Evolutionary conservation across 441 rosid genomes (phyloP).

Genomic region (Rhodomyrtus psidioides): DNA sequence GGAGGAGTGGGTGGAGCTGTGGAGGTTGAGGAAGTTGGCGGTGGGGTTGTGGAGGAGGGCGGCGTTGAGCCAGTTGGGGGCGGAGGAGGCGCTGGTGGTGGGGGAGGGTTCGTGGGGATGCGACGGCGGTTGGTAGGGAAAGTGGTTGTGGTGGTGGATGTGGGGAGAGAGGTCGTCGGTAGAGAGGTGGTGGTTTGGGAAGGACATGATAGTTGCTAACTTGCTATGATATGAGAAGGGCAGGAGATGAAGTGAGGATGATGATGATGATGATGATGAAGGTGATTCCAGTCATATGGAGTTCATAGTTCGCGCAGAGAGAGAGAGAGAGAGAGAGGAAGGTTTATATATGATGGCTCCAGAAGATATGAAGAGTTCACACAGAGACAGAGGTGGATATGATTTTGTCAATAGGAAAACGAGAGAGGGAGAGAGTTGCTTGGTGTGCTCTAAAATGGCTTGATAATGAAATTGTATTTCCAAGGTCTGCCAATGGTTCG

Average conservation of each 20-base stretch:
- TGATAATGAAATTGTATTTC: neutral
- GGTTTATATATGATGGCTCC: neutral
- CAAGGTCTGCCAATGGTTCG: too few relatives aligned
- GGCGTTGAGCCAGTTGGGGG: neutral
- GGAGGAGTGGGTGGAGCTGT: neutral
- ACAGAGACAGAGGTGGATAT: neutral
- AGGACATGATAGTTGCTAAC: neutral
- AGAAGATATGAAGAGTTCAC: neutral
- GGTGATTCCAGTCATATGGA: neutral
- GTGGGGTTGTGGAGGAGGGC: neutral
- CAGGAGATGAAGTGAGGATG: neutral
- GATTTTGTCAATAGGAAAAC: neutral
- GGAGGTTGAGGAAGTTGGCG: neutral
- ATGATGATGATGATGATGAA: neutral
- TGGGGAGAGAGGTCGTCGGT: neutral
- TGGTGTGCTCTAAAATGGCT: neutral
- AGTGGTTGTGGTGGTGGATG: neutral
- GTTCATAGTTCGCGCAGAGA: neutral
- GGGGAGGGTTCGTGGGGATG: neutral
- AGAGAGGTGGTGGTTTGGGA: neutral
- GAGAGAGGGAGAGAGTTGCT: neutral
- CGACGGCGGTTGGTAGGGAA: neutral
- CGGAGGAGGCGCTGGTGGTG: neutral
- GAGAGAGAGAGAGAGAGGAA: neutral
- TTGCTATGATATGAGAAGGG: neutral